These are phyloP conservation scores for Colletotrichum liriopes DNA, from an alignment of 2,329 filamentous ascomycete genomes.

Conservation along the genomic window DNA sequence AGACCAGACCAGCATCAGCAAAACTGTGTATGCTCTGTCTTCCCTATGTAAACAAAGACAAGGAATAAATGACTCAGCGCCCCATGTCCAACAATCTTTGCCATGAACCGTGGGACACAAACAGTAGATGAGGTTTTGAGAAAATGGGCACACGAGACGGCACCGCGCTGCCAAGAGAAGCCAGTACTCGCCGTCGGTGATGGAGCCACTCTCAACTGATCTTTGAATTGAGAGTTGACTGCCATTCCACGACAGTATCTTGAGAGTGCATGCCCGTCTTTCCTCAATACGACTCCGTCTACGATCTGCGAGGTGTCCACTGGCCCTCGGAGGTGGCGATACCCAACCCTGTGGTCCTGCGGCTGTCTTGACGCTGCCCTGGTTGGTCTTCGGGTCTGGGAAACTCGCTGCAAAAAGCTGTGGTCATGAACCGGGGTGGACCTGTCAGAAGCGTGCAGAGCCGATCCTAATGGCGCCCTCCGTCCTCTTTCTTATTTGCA, in stretches of 20 bases:
- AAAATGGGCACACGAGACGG: neutral
- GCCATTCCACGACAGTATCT: neutral
- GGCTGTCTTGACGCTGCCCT: constrained; percentile 29
- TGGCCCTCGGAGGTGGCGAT: constrained; percentile 30
- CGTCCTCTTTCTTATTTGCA: constrained; percentile 6
- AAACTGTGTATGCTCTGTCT: neutral
- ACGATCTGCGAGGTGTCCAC: neutral
- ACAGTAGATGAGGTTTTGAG: neutral
- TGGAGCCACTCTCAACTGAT: neutral
- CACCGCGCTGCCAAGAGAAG: neutral
- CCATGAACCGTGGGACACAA: too few species aligned
- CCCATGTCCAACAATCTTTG: neutral
- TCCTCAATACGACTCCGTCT: neutral
- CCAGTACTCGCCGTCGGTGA: neutral
- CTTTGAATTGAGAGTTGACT: neutral
- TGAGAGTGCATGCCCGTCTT: neutral
- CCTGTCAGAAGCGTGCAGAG: constrained; percentile 15
- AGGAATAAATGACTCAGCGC: neutral
- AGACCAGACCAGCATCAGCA: neutral
- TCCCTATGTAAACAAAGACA: neutral
- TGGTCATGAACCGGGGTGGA: neutral
- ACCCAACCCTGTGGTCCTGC: constrained; percentile 29
- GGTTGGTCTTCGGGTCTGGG: constrained; percentile 23
- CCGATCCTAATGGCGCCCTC: constrained; percentile 2
- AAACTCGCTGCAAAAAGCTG: constrained; percentile 6